Evolutionary conservation across 2,329 filamentous ascomycete species (phyloP).

Genomic region (Colletotrichum scovillei): DNA sequence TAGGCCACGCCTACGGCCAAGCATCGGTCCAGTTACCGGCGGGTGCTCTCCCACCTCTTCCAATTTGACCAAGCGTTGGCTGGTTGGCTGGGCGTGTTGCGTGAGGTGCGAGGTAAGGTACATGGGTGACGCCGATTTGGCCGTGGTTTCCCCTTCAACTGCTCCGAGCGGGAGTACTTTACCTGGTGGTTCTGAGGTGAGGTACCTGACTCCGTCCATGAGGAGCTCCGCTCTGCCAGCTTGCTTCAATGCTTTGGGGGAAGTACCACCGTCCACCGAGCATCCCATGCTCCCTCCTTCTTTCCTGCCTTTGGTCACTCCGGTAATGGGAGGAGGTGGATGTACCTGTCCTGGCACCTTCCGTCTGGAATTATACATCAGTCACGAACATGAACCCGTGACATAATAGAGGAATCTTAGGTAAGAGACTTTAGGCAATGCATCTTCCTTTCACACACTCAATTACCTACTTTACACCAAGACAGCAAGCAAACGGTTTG

Average conservation of each 20-base stretch:
- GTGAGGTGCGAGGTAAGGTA: constrained; percentile 4
- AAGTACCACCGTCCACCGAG: background rate
- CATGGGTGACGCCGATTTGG: constrained; percentile 2
- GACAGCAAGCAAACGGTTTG: background rate
- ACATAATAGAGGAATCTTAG: background rate
- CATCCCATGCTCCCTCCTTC: background rate
- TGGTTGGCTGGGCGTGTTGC: background rate
- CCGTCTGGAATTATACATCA: background rate
- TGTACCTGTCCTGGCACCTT: background rate
- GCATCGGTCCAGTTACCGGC: constrained; percentile 1
- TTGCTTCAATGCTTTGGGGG: background rate
- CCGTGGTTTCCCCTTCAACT: background rate
- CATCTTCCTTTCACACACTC: background rate
- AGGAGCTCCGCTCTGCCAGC: constrained; percentile 16
- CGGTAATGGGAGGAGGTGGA: background rate
- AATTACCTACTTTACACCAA: background rate
- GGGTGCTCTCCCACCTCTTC: background rate
- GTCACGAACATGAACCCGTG: background rate
- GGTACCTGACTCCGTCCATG: background rate
- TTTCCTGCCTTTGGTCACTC: background rate
- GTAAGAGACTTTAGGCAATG: background rate
- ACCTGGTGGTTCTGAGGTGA: background rate
- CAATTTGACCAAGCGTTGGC: background rate
- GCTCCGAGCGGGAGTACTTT: background rate
- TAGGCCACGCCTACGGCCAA: background rate